Percentiles rank a stretch among this genome's conserved stretches.
phyloP scores from a whole-genome alignment of 305 asterid species.

The Fraxinus nigra region DNA sequence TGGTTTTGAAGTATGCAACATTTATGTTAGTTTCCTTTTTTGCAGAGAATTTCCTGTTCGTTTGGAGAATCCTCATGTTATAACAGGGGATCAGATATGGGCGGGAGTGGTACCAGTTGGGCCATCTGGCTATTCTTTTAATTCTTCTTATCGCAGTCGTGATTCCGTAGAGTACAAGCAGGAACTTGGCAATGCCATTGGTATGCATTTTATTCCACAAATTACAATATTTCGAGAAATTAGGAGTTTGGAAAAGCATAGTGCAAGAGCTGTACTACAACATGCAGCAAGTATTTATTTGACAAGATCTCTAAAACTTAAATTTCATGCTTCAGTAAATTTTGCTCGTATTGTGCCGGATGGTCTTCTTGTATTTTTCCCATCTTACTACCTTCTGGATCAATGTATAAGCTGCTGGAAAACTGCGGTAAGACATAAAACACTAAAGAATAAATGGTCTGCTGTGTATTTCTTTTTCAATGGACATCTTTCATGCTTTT shows the following conservation, averaged over 20 bases:
- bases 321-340: constrained; percentile 62
- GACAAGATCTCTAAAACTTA: constrained; percentile 32
- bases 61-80: constrained; percentile 98
- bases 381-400: constrained; percentile 89
- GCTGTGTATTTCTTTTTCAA: constrained; percentile 16
- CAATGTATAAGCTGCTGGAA: constrained; percentile 93
- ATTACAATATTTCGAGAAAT: background rate
- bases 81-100: constrained; percentile 89
- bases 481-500: constrained; percentile 22
- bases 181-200: constrained; percentile 99
- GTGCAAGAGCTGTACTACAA: background rate
- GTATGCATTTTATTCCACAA: constrained; percentile 38
- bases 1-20: constrained; percentile 1
- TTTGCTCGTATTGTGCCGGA: constrained; percentile 97
- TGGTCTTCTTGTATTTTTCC: constrained; percentile 94
- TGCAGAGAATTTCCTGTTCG: constrained; percentile 87
- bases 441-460: constrained; percentile 12
- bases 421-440: constrained; percentile 50
- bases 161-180: constrained; percentile 81
- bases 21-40: constrained; percentile 20
- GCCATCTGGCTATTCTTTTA: constrained; percentile 90
- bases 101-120: constrained; percentile 89
- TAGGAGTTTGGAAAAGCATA: background rate
- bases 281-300: constrained; percentile 20
- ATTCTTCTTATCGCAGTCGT: constrained; percentile 89